Evolutionary conservation across 768 basidiomycete genomes (phyloP).

Genomic region (Lactifluus hygrophoroides): DNA sequence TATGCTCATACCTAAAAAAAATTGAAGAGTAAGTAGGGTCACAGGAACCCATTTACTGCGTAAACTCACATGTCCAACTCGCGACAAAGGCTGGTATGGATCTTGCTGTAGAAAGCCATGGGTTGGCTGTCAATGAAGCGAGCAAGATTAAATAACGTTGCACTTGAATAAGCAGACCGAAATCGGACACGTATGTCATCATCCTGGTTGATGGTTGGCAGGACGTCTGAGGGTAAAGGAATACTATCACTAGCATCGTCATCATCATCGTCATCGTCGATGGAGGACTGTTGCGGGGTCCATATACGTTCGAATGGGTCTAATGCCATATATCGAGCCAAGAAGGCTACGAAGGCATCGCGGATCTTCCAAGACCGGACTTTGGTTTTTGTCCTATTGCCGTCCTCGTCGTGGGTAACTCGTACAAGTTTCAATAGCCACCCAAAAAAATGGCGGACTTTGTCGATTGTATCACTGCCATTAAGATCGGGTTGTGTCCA

Average conservation of each 20-base stretch:
- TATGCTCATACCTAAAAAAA: slow-evolving; percentile 45
- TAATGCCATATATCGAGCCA: slow-evolving; percentile 51
- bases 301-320: slow-evolving; percentile 51
- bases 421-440: slow-evolving; percentile 44
- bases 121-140: slow-evolving; percentile 28
- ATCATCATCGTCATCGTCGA: slow-evolving; percentile 1
- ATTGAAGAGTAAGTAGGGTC: neutral
- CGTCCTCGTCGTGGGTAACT: slow-evolving; percentile 3
- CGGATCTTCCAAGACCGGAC: slow-evolving; percentile 60
- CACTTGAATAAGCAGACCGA: slow-evolving; percentile 53
- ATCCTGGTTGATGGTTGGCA: slow-evolving; percentile 53
- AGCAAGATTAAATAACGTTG: slow-evolving; percentile 47
- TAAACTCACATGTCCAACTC: slow-evolving; percentile 43
- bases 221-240: slow-evolving; percentile 36
- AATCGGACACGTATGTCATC: slow-evolving; percentile 80
- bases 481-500: slow-evolving; percentile 38
- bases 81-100: slow-evolving; percentile 38
- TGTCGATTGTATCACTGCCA: slow-evolving; percentile 29
- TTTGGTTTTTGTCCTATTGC: slow-evolving; percentile 25
- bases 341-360: slow-evolving; percentile 53
- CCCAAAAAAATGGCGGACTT: slow-evolving; percentile 40
- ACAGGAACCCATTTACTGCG: neutral
- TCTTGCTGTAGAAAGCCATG: slow-evolving; percentile 36
- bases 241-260: neutral
- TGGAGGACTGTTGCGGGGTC: slow-evolving; percentile 24